Conservation (phyloP, 805 yeast species). For the Ogataea ramenticola region DNA sequence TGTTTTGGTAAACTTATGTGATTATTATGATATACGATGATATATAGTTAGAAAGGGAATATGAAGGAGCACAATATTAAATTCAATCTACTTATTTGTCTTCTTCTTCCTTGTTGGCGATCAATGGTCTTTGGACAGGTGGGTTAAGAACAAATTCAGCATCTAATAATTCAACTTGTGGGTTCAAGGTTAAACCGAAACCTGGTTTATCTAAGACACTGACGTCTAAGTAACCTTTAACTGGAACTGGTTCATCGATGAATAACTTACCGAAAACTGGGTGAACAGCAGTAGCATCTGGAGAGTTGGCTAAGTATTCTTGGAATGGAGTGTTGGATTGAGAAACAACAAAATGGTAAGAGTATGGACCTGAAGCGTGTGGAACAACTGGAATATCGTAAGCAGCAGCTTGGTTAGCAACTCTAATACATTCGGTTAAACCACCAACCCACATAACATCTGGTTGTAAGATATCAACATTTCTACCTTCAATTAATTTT, state of each 20-base stretch:
- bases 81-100: background rate
- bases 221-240: constrained; percentile 34
- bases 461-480: constrained; percentile 41
- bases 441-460: constrained; percentile 53
- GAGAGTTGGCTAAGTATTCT: constrained; percentile 44
- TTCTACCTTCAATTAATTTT: constrained; percentile 41
- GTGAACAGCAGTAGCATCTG: constrained; percentile 27
- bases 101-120: constrained; percentile 4
- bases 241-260: constrained; percentile 40
- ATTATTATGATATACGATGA: too few relatives aligned
- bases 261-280: constrained; percentile 43
- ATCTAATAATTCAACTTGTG: constrained; percentile 32
- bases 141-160: constrained; percentile 34
- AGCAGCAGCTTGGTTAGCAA: constrained; percentile 44
- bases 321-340: constrained; percentile 47
- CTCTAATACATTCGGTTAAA: constrained; percentile 38
- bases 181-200: constrained; percentile 41
- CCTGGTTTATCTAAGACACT: constrained; percentile 39
- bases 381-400: constrained; percentile 48
- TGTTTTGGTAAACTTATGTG: too few relatives aligned
- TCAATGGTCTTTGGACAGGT: constrained; percentile 31
- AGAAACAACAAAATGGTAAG: constrained; percentile 42
- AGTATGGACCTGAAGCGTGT: constrained; percentile 47
- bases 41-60: too few relatives aligned
- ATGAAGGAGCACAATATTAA: too few relatives aligned